These are phyloP conservation scores for Bipolaris gigantea DNA, from an alignment of 2,329 filamentous ascomycete genomes.

Conservation along the genomic window DNA sequence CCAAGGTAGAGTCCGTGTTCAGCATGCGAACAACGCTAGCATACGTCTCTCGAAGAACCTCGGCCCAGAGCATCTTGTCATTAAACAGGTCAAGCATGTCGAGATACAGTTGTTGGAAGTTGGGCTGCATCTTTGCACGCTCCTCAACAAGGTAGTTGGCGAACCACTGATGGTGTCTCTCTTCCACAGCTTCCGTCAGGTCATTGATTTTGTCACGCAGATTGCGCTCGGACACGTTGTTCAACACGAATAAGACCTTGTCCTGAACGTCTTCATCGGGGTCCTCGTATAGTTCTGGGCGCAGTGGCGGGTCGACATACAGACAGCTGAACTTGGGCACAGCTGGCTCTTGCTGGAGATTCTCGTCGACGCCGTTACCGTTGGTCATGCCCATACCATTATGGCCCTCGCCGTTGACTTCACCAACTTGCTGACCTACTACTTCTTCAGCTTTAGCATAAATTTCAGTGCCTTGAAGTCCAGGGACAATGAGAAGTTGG, in stretches of 20 bases:
- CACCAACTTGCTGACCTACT: conserved; percentile 66
- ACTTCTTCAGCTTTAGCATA: conserved; percentile 82
- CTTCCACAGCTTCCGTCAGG: conserved; percentile 74
- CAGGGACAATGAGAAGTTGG: conserved; percentile 78
- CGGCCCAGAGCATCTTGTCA: conserved; percentile 76
- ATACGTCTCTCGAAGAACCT: conserved; percentile 93
- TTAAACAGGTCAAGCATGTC: conserved; percentile 84
- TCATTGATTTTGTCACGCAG: conserved; percentile 82
- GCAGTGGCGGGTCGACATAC: conserved; percentile 69
- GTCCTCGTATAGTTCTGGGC: conserved; percentile 71
- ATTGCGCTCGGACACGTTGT: conserved; percentile 92
- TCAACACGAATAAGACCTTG: conserved; percentile 92
- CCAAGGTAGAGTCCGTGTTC: conserved; percentile 85
- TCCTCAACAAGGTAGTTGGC: conserved; percentile 93
- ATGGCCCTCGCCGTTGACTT: conserved; percentile 52
- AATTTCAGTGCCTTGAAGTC: conserved; percentile 81
- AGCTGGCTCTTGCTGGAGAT: conserved; percentile 60
- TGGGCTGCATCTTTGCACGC: conserved; percentile 94
- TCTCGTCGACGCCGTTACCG: conserved; percentile 66
- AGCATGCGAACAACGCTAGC: conserved; percentile 82
- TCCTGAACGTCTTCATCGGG: conserved; percentile 85
- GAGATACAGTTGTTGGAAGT: conserved; percentile 91
- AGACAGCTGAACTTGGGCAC: conserved; percentile 77
- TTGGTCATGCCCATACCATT: conserved; percentile 64
- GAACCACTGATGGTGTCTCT: conserved; percentile 92